Conservation (phyloP, 2,329 filamentous ascomycete genomes). For the Fusarium sp. region DNA sequence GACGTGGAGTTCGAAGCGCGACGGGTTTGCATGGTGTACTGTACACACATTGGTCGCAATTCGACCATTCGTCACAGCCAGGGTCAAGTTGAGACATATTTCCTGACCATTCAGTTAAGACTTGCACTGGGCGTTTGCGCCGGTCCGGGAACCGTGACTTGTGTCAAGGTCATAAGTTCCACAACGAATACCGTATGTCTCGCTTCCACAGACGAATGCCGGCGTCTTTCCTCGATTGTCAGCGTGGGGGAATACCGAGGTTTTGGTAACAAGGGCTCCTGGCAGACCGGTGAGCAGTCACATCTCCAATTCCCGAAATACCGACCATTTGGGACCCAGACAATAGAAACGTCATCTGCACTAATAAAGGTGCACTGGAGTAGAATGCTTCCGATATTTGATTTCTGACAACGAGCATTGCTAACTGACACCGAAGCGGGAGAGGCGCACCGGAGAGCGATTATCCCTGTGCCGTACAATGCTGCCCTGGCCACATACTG, state of each 20-base stretch:
- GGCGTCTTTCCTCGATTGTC: constrained; percentile 19
- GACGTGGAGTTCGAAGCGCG: not conserved
- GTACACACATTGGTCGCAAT: not conserved
- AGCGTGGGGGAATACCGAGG: constrained; percentile 35
- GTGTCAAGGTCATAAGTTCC: not conserved
- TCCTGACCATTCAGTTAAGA: not conserved
- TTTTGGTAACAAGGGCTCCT: constrained; percentile 39
- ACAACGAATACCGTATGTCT: constrained; percentile 3
- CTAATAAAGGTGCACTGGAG: constrained; percentile 11
- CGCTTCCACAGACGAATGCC: constrained; percentile 15
- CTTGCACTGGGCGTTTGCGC: not conserved
- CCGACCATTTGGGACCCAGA: constrained; percentile 30
- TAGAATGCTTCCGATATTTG: constrained; percentile 17
- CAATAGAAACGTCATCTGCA: constrained; percentile 22
- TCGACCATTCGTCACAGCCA: not conserved
- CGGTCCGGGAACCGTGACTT: not conserved
- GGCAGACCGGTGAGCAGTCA: constrained; percentile 41
- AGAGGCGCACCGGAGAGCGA: constrained; percentile 18
- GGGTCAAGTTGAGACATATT: not conserved
- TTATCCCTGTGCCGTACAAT: constrained; percentile 4
- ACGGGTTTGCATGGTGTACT: not conserved
- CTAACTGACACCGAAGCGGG: constrained; percentile 16
- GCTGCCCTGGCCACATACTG: not conserved
- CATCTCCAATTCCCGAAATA: constrained; percentile 29
- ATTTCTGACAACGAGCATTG: constrained; percentile 21